Conservation (phyloP, 257 asterid species). For the Anisodus acutangulus region DNA sequence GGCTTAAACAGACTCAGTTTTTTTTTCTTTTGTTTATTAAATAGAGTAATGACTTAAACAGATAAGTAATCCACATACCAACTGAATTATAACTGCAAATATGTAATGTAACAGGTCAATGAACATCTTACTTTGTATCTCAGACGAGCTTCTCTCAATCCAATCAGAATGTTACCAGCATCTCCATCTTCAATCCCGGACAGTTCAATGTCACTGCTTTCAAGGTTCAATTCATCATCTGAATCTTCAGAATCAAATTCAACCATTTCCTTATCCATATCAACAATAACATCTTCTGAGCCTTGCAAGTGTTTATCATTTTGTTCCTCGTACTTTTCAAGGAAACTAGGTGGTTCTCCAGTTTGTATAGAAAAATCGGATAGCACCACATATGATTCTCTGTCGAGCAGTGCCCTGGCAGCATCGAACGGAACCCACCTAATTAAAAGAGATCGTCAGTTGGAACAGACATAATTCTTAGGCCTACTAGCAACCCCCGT, state of each 20-base stretch:
- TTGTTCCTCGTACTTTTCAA: slow-evolving; percentile 50
- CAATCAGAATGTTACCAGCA: slow-evolving; percentile 59
- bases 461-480: too few relatives aligned
- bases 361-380: slow-evolving; percentile 57
- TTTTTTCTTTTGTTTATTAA: not conserved
- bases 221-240: slow-evolving; percentile 60
- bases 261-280: slow-evolving; percentile 59
- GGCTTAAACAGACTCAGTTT: too few relatives aligned
- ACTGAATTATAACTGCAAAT: too few relatives aligned
- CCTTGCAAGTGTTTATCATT: slow-evolving; percentile 42
- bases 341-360: slow-evolving; percentile 48
- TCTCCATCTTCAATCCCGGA: not conserved
- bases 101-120: not conserved
- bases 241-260: slow-evolving; percentile 67
- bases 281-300: slow-evolving; percentile 47
- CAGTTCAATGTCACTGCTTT: slow-evolving; percentile 39
- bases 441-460: not conserved
- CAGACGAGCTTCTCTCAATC: slow-evolving; percentile 56
- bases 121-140: slow-evolving; percentile 63
- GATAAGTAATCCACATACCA: not conserved
- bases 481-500: too few relatives aligned
- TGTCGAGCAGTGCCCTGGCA: slow-evolving; percentile 71
- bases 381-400: slow-evolving; percentile 64
- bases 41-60: too few relatives aligned
- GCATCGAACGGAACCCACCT: slow-evolving; percentile 87